Percentiles rank a stretch among this genome's conserved stretches.
These are phyloP conservation scores for Ophiostoma perfectum DNA, from an alignment of 2,329 filamentous ascomycete species.

Conservation along the genomic window DNA sequence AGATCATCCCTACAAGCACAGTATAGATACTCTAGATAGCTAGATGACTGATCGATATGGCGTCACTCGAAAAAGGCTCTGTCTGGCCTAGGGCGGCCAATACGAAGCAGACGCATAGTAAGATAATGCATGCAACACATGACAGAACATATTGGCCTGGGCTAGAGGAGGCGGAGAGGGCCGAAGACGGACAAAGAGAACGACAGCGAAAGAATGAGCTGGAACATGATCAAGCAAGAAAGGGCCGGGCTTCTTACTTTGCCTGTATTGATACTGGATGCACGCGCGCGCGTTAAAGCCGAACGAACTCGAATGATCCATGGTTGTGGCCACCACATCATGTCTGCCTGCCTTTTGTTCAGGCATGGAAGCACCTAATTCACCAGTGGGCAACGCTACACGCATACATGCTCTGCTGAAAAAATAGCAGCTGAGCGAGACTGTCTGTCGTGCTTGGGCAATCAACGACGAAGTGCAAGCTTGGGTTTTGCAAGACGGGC, in stretches of 20 bases:
- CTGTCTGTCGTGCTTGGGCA: no score
- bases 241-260: no score
- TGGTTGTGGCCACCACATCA: no score
- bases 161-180: not conserved
- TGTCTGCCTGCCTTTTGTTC: no score
- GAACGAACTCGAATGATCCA: no score
- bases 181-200: slow-evolving; percentile 6
- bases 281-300: not conserved
- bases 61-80: not conserved
- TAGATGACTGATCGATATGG: not conserved
- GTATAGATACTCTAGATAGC: not conserved
- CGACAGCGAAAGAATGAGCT: not conserved
- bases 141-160: not conserved
- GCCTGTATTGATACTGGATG: not conserved
- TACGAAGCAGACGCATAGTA: not conserved
- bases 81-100: not conserved
- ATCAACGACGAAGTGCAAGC: no score
- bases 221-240: not conserved
- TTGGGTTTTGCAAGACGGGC: no score
- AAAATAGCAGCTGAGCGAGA: no score
- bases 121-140: not conserved
- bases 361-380: no score
- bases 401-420: no score
- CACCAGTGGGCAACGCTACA: no score
- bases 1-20: no score